phyloP scores from a whole-genome alignment of 2,329 filamentous ascomycete species.

The Cytospora schulzeri region DNA sequence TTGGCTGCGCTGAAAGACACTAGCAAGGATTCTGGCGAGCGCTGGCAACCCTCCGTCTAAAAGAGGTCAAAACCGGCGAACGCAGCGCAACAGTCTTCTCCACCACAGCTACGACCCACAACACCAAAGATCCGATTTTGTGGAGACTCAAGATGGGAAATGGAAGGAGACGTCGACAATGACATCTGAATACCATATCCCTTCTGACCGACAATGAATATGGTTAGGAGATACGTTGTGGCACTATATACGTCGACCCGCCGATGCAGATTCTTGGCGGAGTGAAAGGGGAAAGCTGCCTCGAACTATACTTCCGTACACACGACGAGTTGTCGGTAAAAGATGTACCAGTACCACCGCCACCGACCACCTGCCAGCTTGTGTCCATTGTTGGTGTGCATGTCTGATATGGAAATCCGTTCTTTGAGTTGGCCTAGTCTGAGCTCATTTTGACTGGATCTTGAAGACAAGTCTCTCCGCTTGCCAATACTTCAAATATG shows the following conservation, averaged over 20 bases:
- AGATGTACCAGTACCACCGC: conserved; percentile 4
- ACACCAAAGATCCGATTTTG: conserved; percentile 23
- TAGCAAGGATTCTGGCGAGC: conserved; percentile 3
- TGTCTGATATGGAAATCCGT: conserved; percentile 9
- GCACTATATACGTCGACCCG: not conserved
- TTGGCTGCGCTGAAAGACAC: not conserved
- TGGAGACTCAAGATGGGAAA: conserved; percentile 12
- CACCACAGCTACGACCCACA: conserved; percentile 5
- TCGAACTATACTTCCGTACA: not conserved
- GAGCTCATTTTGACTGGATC: conserved; percentile 1
- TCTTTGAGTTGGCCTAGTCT: conserved; percentile 4
- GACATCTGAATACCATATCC: not conserved
- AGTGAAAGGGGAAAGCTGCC: not conserved
- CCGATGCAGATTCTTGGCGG: not conserved
- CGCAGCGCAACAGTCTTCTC: not conserved
- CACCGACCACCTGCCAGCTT: not conserved
- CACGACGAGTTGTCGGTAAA: not conserved
- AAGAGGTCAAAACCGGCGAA: conserved; percentile 25
- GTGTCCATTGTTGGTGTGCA: not conserved
- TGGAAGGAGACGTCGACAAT: not conserved
- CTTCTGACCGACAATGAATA: not conserved
- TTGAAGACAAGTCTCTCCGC: conserved; percentile 15
- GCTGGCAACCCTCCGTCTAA: not conserved
- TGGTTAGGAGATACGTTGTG: no score
- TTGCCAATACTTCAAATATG: conserved; percentile 4